Evolutionary conservation across 2,329 filamentous ascomycete genomes (phyloP), one percentile per base, ranked within the genome.

Genomic region (Talaromyces marneffei): DNA sequence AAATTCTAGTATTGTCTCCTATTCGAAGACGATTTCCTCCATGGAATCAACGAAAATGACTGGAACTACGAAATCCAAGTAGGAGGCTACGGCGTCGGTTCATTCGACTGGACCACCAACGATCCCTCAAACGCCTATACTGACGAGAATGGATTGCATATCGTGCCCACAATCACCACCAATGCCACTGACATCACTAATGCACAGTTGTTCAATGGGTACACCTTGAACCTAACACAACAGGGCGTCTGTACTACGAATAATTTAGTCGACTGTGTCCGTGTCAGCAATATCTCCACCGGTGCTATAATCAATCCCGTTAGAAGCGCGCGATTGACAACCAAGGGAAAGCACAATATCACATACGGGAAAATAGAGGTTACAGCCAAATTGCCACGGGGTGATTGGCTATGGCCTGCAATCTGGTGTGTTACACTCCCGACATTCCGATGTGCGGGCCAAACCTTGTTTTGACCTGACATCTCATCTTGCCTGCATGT

Each of bases 331-430:
- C 54, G 60, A 35, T 53, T 58, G 18, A 54, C 60, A 16, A 62
- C 60, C 4, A 52, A 58, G 55, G 60, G 60, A 14, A 62, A 62
- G 25, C 60, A 62, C 25, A 62, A 62, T 18, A 62, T 62, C n/a
- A 62, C 60, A 14, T 62, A 62, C 14, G 60, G 60, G 14, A 62
- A 62, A 18, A 46, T 62, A 18, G 60, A 62, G 40, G 60, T 62
- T 2, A 53, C 12, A 6, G 60, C 60, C 10, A 62, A 62, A 14
- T 35, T 62, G 16, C 60, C 60, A 9, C 54, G 54, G 16, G 60
- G 60, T 44, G 60, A 62, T 39, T 62, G 60, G 60, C 35, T 62
- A 6, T 62, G 60, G 60, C 60, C 60, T 14, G 60, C 60, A 14
- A 62, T 62, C 18, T 62, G 60, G 60, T 62, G 52, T 44, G 55